A percentile compares a stretch with the other conserved stretches of the same genome.
Evolutionary conservation across 352 stramenopile genomes (phyloP).

Genomic region (Plasmopara muralis): DNA sequence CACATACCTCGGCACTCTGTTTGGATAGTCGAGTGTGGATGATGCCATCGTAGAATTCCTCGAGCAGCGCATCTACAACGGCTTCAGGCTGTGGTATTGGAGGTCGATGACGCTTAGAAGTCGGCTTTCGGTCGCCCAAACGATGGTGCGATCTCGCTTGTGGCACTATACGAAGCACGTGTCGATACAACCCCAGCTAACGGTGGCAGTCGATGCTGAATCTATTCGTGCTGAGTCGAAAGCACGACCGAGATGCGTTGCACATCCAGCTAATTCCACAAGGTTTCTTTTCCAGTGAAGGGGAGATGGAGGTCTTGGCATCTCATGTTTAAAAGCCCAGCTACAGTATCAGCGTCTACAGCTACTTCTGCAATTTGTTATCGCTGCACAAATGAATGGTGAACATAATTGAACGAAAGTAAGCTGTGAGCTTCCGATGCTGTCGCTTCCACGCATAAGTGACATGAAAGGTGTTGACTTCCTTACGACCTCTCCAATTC

Average conservation of each 20-base stretch:
- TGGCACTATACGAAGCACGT: background rate
- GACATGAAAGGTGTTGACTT: background rate
- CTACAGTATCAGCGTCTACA: background rate
- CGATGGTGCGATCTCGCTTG: conserved; percentile 3
- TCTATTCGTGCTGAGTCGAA: background rate
- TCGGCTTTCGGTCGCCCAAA: conserved; percentile 1
- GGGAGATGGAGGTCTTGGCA: background rate
- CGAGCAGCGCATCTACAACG: background rate
- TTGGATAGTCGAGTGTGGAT: background rate
- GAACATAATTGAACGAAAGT: background rate
- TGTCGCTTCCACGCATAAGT: background rate
- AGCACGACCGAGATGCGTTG: background rate
- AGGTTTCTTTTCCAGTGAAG: background rate
- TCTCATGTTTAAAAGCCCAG: background rate
- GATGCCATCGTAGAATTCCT: background rate
- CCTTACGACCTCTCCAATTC: background rate
- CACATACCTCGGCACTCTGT: background rate
- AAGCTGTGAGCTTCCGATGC: background rate
- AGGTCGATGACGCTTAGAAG: background rate
- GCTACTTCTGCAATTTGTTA: background rate
- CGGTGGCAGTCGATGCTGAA: background rate
- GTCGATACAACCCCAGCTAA: background rate
- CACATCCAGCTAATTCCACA: background rate
- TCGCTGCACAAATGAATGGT: background rate
- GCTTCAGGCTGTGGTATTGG: conserved; percentile 1